Evolutionary conservation across 164 flowering plant species (phyloP).

Genomic region (Liriodendron chinense): DNA sequence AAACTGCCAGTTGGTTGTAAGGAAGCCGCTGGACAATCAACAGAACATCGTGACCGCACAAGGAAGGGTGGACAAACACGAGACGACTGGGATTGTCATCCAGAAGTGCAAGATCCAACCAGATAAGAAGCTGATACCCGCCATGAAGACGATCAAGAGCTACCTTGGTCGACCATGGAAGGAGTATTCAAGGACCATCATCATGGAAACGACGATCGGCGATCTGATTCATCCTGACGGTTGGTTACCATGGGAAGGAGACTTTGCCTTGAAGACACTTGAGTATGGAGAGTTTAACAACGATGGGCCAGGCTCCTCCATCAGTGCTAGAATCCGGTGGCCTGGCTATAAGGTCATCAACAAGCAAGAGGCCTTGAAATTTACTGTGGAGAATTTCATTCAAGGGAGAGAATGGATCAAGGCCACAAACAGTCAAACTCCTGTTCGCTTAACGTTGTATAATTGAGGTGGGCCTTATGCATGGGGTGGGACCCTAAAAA

Average conservation of each 20-base stretch:
- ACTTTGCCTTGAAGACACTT: constrained; percentile 27
- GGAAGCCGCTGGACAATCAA: constrained; percentile 37
- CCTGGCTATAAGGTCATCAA: constrained; percentile 33
- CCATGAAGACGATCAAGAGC: constrained; percentile 1
- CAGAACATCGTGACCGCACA: constrained; percentile 47
- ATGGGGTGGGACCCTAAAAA: neutral
- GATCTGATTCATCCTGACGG: constrained; percentile 26
- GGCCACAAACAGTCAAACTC: constrained; percentile 3
- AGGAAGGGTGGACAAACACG: constrained; percentile 29
- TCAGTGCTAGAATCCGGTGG: constrained; percentile 22
- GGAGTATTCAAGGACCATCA: constrained; percentile 27
- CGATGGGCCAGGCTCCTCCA: constrained; percentile 22
- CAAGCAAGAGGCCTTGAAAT: constrained; percentile 24
- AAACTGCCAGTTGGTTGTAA: constrained; percentile 28
- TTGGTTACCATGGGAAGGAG: constrained; percentile 31
- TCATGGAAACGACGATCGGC: constrained; percentile 29
- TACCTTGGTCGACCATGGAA: constrained; percentile 38
- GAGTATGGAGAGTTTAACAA: constrained; percentile 24
- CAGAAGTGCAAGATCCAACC: constrained; percentile 31
- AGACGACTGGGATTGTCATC: constrained; percentile 27
- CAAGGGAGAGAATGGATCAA: constrained; percentile 39
- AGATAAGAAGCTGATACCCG: constrained; percentile 17
- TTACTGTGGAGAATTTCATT: constrained; percentile 36
- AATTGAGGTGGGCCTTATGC: neutral
- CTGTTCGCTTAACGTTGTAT: neutral